phyloP scores from a whole-genome alignment of 2,329 filamentous ascomycete genomes.

The Atkinsonella texensis region DNA sequence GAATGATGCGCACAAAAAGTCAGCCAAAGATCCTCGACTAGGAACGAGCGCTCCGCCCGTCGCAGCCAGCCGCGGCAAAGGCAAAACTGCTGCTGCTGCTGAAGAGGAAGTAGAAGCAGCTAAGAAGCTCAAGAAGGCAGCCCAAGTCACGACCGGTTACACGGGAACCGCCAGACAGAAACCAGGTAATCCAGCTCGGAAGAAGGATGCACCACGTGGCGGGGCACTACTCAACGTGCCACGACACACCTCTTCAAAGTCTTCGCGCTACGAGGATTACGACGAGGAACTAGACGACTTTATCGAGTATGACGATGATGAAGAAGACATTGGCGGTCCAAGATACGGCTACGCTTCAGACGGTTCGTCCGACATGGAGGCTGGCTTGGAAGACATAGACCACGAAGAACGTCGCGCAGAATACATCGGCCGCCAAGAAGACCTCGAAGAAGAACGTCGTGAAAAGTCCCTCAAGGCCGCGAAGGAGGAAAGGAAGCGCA shows the following conservation, averaged over 20 bases:
- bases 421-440: conserved; percentile 52
- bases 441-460: conserved; percentile 49
- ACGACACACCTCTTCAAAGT: conserved; percentile 17
- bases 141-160: conserved; percentile 51
- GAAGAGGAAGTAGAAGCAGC: conserved; percentile 27
- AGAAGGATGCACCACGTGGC: conserved; percentile 24
- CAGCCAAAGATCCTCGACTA: conserved; percentile 4
- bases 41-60: conserved; percentile 2
- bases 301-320: conserved; percentile 49
- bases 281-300: conserved; percentile 52
- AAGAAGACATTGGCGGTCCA: conserved; percentile 29
- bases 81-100: conserved; percentile 1
- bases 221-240: conserved; percentile 28
- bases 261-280: conserved; percentile 39
- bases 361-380: conserved; percentile 67
- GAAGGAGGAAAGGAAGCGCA: conserved; percentile 44
- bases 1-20: conserved; percentile 8
- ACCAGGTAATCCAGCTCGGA: conserved; percentile 23
- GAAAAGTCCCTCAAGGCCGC: conserved; percentile 50
- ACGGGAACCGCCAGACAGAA: conserved; percentile 52
- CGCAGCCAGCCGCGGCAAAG: conserved; percentile 9
- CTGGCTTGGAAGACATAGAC: conserved; percentile 61
- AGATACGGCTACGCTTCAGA: conserved; percentile 49
- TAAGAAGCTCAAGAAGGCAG: conserved; percentile 51
- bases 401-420: conserved; percentile 56